Conservation (phyloP, 345 rosid species). For the Mercurialis annua region DNA sequence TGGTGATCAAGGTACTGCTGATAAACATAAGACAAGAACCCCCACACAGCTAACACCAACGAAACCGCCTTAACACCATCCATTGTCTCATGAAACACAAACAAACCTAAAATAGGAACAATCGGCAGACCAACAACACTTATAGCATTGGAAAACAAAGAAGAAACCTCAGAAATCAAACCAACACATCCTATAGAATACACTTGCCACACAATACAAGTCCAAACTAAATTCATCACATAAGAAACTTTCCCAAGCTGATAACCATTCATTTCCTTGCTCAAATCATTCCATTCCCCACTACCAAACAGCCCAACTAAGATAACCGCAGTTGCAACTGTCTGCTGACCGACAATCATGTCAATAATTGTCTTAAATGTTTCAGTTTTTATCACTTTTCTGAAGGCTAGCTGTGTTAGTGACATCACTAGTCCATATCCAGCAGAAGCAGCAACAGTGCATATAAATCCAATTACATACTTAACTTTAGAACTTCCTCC, state of each 20-base stretch:
- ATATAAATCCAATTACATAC: constrained; percentile 38
- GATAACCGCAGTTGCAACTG: constrained; percentile 33
- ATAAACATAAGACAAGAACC: constrained; percentile 47
- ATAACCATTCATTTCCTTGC: constrained; percentile 43
- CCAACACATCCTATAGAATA: constrained; percentile 43
- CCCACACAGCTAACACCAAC: constrained; percentile 67
- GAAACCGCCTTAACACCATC: constrained; percentile 57
- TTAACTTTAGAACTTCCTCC: constrained; percentile 9
- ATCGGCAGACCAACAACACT: constrained; percentile 50
- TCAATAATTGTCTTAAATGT: constrained; percentile 37
- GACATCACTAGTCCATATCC: constrained; percentile 40
- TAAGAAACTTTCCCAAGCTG: constrained; percentile 43
- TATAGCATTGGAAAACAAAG: constrained; percentile 48
- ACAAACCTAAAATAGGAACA: constrained; percentile 50
- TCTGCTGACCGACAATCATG: constrained; percentile 38
- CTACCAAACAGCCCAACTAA: constrained; percentile 50
- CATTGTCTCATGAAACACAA: constrained; percentile 51
- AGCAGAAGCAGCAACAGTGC: constrained; percentile 46
- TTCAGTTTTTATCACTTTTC: constrained; percentile 36
- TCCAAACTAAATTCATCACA: constrained; percentile 42
- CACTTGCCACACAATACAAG: constrained; percentile 45
- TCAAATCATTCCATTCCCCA: constrained; percentile 47
- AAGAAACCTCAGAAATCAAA: constrained; percentile 57
- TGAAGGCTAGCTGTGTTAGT: constrained; percentile 37
- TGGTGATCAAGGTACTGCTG: constrained; percentile 55